Conservation (phyloP, 805 yeast genomes). For the Ogataea trehaloabstinens region DNA sequence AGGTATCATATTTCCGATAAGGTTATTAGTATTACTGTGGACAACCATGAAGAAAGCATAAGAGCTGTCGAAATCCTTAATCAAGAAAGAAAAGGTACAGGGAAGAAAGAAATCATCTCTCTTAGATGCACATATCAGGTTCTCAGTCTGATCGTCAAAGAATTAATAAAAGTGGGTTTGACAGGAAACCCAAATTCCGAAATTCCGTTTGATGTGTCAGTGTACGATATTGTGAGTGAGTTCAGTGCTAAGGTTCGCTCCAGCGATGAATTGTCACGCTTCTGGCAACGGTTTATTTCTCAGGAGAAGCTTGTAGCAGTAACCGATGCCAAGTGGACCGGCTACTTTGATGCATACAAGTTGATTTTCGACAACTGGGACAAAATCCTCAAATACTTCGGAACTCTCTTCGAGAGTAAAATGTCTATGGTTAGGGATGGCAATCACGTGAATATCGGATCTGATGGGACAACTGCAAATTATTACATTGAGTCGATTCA, state of each 20-base stretch:
- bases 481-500: background rate
- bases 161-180: background rate
- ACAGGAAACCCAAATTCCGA: background rate
- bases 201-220: background rate
- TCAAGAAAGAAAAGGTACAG: background rate
- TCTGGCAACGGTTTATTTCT: background rate
- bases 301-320: background rate
- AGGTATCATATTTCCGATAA: background rate
- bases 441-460: background rate
- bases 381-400: background rate
- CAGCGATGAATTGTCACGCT: background rate
- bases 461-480: background rate
- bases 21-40: conserved; percentile 1
- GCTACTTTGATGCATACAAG: background rate
- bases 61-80: background rate
- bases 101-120: background rate
- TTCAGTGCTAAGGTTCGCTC: background rate
- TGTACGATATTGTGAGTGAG: background rate
- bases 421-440: no score
- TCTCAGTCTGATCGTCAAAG: background rate
- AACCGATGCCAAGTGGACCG: background rate
- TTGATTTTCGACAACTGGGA: conserved; percentile 1
- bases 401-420: no score
- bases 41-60: background rate
- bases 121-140: conserved; percentile 1